A percentile compares a stretch with the other conserved stretches of the same genome.
Conservation (phyloP, 2,329 filamentous ascomycete species). For the Fusarium kyushuense region DNA sequence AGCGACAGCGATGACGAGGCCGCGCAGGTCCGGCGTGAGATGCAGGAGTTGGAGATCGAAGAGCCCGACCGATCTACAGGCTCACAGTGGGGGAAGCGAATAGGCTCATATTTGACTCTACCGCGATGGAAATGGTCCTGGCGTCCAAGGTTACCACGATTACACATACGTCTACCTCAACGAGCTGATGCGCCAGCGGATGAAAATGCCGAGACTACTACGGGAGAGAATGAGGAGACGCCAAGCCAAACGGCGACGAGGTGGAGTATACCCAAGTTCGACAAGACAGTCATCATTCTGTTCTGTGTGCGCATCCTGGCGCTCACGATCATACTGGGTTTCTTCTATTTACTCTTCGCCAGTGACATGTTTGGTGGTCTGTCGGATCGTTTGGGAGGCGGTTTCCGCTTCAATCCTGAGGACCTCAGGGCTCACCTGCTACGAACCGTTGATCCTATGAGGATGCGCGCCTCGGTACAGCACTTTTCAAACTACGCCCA, state of each 20-base stretch:
- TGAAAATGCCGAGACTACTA: constrained; percentile 45
- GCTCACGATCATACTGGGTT: constrained; percentile 77
- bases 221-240: constrained; percentile 47
- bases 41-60: constrained; percentile 90
- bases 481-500: constrained; percentile 89
- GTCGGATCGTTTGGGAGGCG: constrained; percentile 70
- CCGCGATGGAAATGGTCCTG: constrained; percentile 68
- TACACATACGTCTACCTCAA: constrained; percentile 63
- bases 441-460: constrained; percentile 74
- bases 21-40: constrained; percentile 79
- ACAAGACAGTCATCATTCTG: constrained; percentile 63
- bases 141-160: constrained; percentile 64
- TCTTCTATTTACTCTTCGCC: constrained; percentile 87
- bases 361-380: constrained; percentile 83
- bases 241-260: constrained; percentile 43
- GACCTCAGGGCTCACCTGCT: constrained; percentile 82
- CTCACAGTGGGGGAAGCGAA: constrained; percentile 67
- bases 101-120: constrained; percentile 64
- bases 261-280: constrained; percentile 54
- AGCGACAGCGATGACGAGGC: constrained; percentile 65
- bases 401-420: constrained; percentile 83
- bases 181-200: constrained; percentile 47
- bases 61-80: constrained; percentile 67
- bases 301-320: constrained; percentile 80
- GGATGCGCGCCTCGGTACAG: constrained; percentile 78